A percentile compares a stretch with the other conserved stretches of the same genome.
Conservation (phyloP, 2,329 filamentous ascomycete genomes). For the Venturia nashicola region DNA sequence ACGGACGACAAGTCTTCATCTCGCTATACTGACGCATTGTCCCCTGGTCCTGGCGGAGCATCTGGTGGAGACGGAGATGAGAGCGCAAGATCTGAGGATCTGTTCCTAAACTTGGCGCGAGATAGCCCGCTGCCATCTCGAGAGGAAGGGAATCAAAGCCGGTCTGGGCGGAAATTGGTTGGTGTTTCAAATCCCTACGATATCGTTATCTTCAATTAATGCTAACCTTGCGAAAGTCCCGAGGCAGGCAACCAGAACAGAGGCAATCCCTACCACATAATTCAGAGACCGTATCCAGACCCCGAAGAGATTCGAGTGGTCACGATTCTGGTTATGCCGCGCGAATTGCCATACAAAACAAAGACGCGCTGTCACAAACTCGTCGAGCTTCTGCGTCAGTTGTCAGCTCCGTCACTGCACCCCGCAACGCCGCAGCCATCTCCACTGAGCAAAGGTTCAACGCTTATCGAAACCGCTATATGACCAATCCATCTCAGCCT, state of each 20-base stretch:
- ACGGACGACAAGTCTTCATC: slow-evolving; percentile 11
- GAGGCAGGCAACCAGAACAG: slow-evolving; percentile 4
- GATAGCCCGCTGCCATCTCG: slow-evolving; percentile 21
- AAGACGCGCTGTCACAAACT: neutral
- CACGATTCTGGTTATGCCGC: slow-evolving; percentile 8
- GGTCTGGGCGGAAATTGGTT: slow-evolving; percentile 21
- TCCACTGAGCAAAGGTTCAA: slow-evolving; percentile 8
- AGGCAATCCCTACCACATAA: neutral
- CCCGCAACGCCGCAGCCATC: neutral
- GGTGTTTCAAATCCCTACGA: slow-evolving; percentile 7
- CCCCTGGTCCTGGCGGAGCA: neutral
- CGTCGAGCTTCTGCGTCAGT: slow-evolving; percentile 6
- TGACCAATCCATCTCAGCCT: slow-evolving; percentile 12
- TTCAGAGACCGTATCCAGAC: neutral
- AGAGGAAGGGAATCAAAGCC: slow-evolving; percentile 17
- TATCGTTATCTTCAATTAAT: neutral
- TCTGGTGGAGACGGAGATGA: slow-evolving; percentile 3
- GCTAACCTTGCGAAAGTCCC: slow-evolving; percentile 1
- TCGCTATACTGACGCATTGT: neutral
- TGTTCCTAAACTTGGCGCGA: slow-evolving; percentile 30
- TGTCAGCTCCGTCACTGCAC: neutral
- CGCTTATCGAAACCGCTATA: slow-evolving; percentile 9
- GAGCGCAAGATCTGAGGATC: slow-evolving; percentile 20
- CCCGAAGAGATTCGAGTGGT: slow-evolving; percentile 8
- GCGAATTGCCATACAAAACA: neutral